Conservation (phyloP, 148 eudicot species). For the Fallopia convolvulus region DNA sequence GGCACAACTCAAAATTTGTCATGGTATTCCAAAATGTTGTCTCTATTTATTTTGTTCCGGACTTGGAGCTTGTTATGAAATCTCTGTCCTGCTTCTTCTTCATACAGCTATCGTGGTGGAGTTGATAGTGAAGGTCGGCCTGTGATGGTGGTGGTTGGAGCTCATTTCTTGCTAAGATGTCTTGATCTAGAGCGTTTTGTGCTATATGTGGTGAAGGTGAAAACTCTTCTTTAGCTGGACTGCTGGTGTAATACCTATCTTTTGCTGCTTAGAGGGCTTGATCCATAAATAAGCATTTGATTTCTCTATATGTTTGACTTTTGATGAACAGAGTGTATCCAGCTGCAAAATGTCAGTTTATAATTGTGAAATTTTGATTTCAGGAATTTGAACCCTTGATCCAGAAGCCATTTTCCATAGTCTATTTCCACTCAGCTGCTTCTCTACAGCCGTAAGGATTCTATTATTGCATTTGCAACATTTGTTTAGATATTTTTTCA, state of each 20-base stretch:
- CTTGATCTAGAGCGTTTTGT: slow-evolving; percentile 94
- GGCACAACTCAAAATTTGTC: background rate
- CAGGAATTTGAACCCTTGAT: slow-evolving; percentile 97
- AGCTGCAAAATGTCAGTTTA: background rate
- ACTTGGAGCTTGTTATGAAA: background rate
- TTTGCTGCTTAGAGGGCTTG: background rate
- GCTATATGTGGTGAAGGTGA: slow-evolving; percentile 82
- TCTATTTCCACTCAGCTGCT: slow-evolving; percentile 97
- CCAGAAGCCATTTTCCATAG: slow-evolving; percentile 91
- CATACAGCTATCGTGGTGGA: slow-evolving; percentile 89
- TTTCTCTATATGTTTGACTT: background rate
- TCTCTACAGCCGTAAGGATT: slow-evolving; percentile 79
- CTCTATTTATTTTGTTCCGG: background rate
- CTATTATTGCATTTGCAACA: slow-evolving; percentile 7
- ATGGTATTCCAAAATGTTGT: background rate
- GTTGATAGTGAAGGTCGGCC: slow-evolving; percentile 97
- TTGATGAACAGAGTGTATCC: background rate
- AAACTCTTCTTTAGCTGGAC: background rate
- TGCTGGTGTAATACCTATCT: background rate
- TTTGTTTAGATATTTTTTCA: background rate
- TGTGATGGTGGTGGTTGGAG: slow-evolving; percentile 98
- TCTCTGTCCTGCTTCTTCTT: slow-evolving; percentile 12
- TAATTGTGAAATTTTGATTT: slow-evolving; percentile 13
- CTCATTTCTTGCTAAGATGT: slow-evolving; percentile 94
- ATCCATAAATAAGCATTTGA: background rate